These are phyloP conservation scores for Apiosordaria backusii DNA, from an alignment of 495 filamentous ascomycete species.

Conservation along the genomic window DNA sequence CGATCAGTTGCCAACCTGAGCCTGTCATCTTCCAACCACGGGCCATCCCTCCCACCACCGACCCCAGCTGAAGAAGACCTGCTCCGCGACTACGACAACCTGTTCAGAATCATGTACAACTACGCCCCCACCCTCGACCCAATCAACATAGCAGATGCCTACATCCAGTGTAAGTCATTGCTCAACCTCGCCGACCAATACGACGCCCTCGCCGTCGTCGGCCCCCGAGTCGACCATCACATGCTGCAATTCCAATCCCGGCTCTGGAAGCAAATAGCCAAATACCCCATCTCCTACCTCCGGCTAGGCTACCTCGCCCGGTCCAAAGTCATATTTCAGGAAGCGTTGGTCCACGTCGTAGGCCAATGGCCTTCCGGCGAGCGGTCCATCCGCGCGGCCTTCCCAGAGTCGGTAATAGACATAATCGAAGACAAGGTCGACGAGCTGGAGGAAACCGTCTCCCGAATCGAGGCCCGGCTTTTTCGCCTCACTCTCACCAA, in stretches of 20 bases:
- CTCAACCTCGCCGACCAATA: slow-evolving; percentile 85
- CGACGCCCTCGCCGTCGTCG: slow-evolving; percentile 82
- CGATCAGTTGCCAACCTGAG: slow-evolving; percentile 78
- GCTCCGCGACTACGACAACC: slow-evolving; percentile 86
- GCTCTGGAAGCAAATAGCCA: slow-evolving; percentile 90
- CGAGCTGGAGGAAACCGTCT: slow-evolving; percentile 69
- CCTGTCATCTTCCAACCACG: slow-evolving; percentile 35
- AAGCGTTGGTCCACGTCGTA: slow-evolving; percentile 86
- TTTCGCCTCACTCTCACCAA: slow-evolving; percentile 78
- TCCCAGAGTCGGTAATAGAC: slow-evolving; percentile 72
- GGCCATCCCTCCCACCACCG: slow-evolving; percentile 38
- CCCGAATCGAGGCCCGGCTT: slow-evolving; percentile 67
- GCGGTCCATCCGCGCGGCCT: slow-evolving; percentile 65
- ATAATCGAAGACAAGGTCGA: slow-evolving; percentile 89
- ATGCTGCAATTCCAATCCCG: slow-evolving; percentile 83
- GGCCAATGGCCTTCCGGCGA: slow-evolving; percentile 83
- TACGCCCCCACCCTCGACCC: slow-evolving; percentile 74
- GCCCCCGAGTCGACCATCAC: slow-evolving; percentile 88
- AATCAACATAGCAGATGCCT: slow-evolving; percentile 83
- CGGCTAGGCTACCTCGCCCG: slow-evolving; percentile 83
- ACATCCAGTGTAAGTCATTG: slow-evolving; percentile 86
- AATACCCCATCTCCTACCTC: slow-evolving; percentile 87
- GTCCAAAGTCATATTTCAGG: slow-evolving; percentile 81
- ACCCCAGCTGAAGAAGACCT: slow-evolving; percentile 59
- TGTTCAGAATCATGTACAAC: slow-evolving; percentile 92